Evolutionary conservation across 73 alveolate species (phyloP).

Genomic region (Paramecium primaurelia): DNA sequence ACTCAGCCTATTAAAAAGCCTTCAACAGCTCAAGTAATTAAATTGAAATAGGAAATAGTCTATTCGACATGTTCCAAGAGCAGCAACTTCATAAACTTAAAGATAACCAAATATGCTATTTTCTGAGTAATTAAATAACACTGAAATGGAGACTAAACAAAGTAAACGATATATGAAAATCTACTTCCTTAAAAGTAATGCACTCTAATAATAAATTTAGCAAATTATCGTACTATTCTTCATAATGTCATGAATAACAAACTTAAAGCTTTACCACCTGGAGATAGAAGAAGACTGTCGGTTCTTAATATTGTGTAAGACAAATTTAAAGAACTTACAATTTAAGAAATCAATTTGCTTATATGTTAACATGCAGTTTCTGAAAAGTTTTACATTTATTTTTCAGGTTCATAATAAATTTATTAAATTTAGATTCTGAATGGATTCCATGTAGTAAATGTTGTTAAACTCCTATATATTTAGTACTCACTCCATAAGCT

Average conservation of each 20-base stretch:
- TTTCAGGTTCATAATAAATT: not conserved
- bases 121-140: not conserved
- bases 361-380: slow-evolving; percentile 6
- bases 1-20: slow-evolving; percentile 28
- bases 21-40: not conserved
- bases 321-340: not conserved
- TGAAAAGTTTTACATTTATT: slow-evolving; percentile 15
- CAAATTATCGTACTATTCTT: slow-evolving; percentile 19
- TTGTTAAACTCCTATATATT: not conserved
- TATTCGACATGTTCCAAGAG: slow-evolving; percentile 30
- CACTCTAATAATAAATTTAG: not conserved
- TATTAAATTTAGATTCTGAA: not conserved
- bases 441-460: slow-evolving; percentile 25
- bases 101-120: not conserved
- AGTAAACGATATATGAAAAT: slow-evolving; percentile 22
- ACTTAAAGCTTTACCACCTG: slow-evolving; percentile 13
- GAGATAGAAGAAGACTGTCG: not conserved
- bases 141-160: not conserved
- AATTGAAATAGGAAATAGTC: not conserved
- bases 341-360: slow-evolving; percentile 5
- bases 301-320: slow-evolving; percentile 7
- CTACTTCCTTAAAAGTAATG: not conserved
- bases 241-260: not conserved
- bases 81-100: not conserved
- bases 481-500: not conserved